Conservation (phyloP, 164 flowering plant genomes). For the Santalum album region DNA sequence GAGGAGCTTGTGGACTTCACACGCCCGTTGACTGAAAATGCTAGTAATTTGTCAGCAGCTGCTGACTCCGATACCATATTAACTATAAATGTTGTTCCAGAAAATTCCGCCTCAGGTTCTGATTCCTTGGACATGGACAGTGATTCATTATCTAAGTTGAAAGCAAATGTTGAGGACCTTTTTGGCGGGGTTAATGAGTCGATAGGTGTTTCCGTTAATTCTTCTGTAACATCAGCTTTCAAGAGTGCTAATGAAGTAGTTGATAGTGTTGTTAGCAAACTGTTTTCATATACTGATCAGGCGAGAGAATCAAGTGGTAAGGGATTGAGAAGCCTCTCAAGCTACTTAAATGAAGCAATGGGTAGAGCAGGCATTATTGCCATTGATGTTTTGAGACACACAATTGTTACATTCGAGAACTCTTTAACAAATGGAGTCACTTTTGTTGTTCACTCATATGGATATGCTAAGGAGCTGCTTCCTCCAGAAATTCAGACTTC, state of each 20-base stretch:
- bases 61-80: slow-evolving; percentile 21
- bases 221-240: slow-evolving; percentile 26
- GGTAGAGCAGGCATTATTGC: slow-evolving; percentile 35
- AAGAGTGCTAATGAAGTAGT: slow-evolving; percentile 35
- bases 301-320: slow-evolving; percentile 36
- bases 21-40: slow-evolving; percentile 17
- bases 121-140: slow-evolving; percentile 20
- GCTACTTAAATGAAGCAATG: slow-evolving; percentile 40
- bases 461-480: slow-evolving; percentile 52
- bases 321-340: slow-evolving; percentile 37
- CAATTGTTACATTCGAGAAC: slow-evolving; percentile 47
- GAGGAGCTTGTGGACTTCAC: slow-evolving; percentile 16
- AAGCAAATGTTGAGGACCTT: slow-evolving; percentile 28
- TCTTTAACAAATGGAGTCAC: slow-evolving; percentile 41
- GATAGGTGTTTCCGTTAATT: slow-evolving; percentile 33
- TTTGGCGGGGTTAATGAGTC: slow-evolving; percentile 31
- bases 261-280: slow-evolving; percentile 30
- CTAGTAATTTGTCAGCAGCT: slow-evolving; percentile 10
- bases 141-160: slow-evolving; percentile 26
- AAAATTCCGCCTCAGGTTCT: slow-evolving; percentile 21
- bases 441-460: slow-evolving; percentile 43
- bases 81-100: slow-evolving; percentile 16
- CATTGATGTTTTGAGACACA: slow-evolving; percentile 43
- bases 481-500: slow-evolving; percentile 54
- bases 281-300: slow-evolving; percentile 34